Conservation (phyloP, 495 filamentous ascomycete species). For the Penicillium psychrofluorescens region DNA sequence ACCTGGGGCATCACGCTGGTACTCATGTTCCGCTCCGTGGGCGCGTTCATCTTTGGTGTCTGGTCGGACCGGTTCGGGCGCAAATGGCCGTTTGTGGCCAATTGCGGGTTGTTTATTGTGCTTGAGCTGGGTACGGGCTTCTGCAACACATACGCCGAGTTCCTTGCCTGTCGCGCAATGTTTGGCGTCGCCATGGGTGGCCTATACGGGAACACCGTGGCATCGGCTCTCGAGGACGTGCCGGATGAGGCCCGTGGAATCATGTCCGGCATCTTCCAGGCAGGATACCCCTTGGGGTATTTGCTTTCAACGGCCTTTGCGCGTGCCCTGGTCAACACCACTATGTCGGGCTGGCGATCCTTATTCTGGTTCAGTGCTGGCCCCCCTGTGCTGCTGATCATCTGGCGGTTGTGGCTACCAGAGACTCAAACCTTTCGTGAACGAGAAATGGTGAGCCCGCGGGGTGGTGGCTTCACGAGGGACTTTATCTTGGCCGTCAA, state of each 20-base stretch:
- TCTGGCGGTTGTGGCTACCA: conserved; percentile 58
- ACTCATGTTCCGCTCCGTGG: conserved; percentile 67
- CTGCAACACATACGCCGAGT: conserved; percentile 59
- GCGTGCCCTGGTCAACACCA: conserved; percentile 56
- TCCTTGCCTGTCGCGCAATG: conserved; percentile 61
- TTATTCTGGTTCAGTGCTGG: conserved; percentile 74
- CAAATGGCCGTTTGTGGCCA: conserved; percentile 75
- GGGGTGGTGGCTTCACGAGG: conserved; percentile 21
- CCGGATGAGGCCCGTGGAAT: conserved; percentile 60
- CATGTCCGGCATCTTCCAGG: conserved; percentile 65
- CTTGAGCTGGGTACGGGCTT: conserved; percentile 69
- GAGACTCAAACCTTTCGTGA: conserved; percentile 48
- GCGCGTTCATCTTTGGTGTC: conserved; percentile 60
- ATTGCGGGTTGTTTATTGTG: conserved; percentile 64
- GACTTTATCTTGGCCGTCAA: conserved; percentile 20
- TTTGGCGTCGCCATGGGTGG: conserved; percentile 78
- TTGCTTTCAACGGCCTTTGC: conserved; percentile 65
- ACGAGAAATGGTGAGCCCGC: conserved; percentile 21
- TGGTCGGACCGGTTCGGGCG: conserved; percentile 66
- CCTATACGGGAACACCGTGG: conserved; percentile 70
- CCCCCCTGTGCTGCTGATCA: conserved; percentile 63
- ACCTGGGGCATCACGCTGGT: conserved; percentile 62
- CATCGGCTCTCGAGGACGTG: conserved; percentile 71
- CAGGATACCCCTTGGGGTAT: conserved; percentile 71
- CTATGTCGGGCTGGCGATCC: conserved; percentile 57